These are phyloP conservation scores for Hygrocybe punicea DNA, from an alignment of 768 basidiomycete genomes.

Conservation along the genomic window DNA sequence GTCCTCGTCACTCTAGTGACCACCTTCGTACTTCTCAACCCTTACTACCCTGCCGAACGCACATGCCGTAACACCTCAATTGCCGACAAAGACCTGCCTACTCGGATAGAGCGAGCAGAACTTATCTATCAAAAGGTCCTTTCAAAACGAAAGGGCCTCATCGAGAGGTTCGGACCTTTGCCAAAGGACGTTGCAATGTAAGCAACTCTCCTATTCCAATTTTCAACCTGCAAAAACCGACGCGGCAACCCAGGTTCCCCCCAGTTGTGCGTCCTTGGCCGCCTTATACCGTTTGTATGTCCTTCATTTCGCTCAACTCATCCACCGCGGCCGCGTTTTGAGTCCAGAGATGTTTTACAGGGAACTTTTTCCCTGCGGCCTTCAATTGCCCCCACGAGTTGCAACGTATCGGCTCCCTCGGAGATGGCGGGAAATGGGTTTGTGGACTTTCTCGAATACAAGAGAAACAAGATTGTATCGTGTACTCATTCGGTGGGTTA, in stretches of 20 bases:
- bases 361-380: constrained; percentile 53
- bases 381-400: constrained; percentile 53
- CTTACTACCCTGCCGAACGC: constrained; percentile 26
- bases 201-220: constrained; percentile 15
- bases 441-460: constrained; percentile 58
- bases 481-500: constrained; percentile 58
- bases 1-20: constrained; percentile 40
- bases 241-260: constrained; percentile 44
- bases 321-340: not conserved
- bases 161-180: constrained; percentile 53
- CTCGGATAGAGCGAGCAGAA: constrained; percentile 43
- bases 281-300: constrained; percentile 56
- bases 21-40: constrained; percentile 48
- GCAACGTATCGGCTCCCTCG: constrained; percentile 49
- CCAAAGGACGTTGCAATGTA: constrained; percentile 48
- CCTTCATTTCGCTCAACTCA: not conserved
- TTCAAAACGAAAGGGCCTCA: constrained; percentile 43
- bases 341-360: constrained; percentile 29
- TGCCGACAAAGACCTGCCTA: constrained; percentile 35
- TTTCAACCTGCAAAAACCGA: constrained; percentile 4
- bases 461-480: constrained; percentile 52
- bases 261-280: constrained; percentile 52
- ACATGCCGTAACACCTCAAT: constrained; percentile 18
- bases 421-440: constrained; percentile 70
- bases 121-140: constrained; percentile 45